Evolutionary conservation across 2,329 filamentous ascomycete species (phyloP), one percentile per base, ranked within the genome.

Genomic region (Periconia sp.): DNA sequence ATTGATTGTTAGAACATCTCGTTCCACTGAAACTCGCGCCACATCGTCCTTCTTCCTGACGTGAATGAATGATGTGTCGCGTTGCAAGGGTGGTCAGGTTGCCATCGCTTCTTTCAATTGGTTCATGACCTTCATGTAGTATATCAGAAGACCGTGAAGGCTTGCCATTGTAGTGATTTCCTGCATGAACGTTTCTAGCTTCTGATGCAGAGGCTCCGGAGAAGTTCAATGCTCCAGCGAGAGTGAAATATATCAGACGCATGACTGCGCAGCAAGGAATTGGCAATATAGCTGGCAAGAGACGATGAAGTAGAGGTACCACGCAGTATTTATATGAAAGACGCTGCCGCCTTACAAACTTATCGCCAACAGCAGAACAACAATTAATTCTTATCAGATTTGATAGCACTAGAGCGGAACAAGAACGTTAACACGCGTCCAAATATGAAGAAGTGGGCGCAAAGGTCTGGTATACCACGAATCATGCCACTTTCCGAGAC

Each of bases 1-100:
- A 70, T 45, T 61, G 57, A 23, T 60, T 63, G 37, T 56, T 45
- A 3, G 52, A 10, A 31, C 67, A 70, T 47, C 54, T 57, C 35
- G 56, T 45, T 8, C 58, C 58, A 8, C 55, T 50, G 27, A 52
- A 61, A 1, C 61, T 61, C 1, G 61, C 54, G 20, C 67, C 67
- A 35, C 67, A 70, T 27, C 67, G 60, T 10, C 67, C 67, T 15
- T 23, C 50, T 6, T 43, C 41, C 41, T 70, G 66, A 13, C 67
- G 58, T n/a, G 51, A 27, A 19, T 55, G 46, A 13, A 66, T 43
- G 10, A 63, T 19, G 27, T 62, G 59, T 5, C 52, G 54, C 6
- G 57, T 47, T 40, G 60, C 48, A 1, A 60, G 41, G 17, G 54
- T 55, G 3, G 57, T 52, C 7, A 52, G 59, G 13, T 64, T 66